phyloP scores from a whole-genome alignment of 139 green algal species.

The Limnomonas spitsbergensis region DNA sequence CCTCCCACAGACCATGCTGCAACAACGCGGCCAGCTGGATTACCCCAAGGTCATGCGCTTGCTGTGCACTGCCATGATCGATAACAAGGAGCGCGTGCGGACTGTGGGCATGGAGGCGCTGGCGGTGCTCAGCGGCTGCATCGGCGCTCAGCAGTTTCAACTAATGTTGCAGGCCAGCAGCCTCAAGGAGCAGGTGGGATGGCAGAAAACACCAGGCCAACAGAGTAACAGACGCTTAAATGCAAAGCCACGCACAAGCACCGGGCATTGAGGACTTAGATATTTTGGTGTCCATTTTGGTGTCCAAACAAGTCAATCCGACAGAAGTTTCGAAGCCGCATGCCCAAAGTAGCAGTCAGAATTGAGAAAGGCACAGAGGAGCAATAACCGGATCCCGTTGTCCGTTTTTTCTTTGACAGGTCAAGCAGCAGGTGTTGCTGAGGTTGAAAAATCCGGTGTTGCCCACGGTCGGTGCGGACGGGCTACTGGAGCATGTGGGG shows the following conservation, averaged over 20 bases:
- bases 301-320: too few relatives aligned
- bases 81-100: constrained; percentile 42
- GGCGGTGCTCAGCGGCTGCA: constrained; percentile 35
- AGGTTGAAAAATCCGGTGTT: not conserved
- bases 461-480: not conserved
- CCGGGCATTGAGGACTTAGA: too few relatives aligned
- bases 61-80: constrained; percentile 22
- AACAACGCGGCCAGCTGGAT: not conserved
- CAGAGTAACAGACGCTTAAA: not conserved
- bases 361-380: too few relatives aligned
- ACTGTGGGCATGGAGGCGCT: constrained; percentile 57
- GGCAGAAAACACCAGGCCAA: too few relatives aligned
- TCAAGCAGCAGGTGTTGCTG: not conserved
- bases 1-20: not conserved
- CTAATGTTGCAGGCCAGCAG: not conserved
- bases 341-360: too few relatives aligned
- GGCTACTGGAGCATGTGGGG: not conserved
- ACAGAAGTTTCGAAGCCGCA: too few relatives aligned
- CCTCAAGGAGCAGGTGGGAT: constrained; percentile 8
- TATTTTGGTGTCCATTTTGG: too few relatives aligned
- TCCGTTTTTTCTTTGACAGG: too few relatives aligned
- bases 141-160: not conserved
- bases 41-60: constrained; percentile 39
- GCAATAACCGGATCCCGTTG: too few relatives aligned
- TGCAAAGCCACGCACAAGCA: too few relatives aligned